Evolutionary conservation across 2,329 filamentous ascomycete species (phyloP), one percentile per base, ranked within the genome.

Genomic region (Scedosporium apiospermum): DNA sequence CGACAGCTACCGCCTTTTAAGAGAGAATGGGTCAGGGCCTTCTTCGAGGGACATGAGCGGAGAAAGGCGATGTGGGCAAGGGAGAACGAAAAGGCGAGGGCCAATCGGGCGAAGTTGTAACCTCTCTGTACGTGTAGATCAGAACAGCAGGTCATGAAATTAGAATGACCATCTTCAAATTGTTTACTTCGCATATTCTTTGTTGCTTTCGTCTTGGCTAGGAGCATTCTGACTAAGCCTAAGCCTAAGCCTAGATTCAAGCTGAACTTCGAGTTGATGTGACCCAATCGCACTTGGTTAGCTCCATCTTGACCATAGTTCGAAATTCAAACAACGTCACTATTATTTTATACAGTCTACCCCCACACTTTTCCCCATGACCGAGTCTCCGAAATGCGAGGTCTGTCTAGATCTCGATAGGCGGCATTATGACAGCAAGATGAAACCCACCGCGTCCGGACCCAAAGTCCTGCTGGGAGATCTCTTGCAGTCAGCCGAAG

Each of bases 1-100:
- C 9, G 49, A 6, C 30, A 58, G 41, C 18, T 62, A 34, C 60
- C 60, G 12, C n/a, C 10, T 14, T 62, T 62, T 14, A 42, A 34
- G 34, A 57, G 60, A n/a, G 60, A 62, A 41, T 62, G 60, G 60
- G 44, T 42, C 18, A 21, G 60, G 34, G 60, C 60, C 2, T 62
- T 62, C 41, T 42, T 44, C 4, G 51, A 62, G 51, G 60, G 60
- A 12, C 60, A 62, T 34, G 53, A 62, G 30, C n/a, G 21, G 26
- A 42, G 60, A 41, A 62, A 46, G 9, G 44, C n/a, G 44, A 61
- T 61, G 59, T 61, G 59, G 59, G 9, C 16, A 23, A 14, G 42
- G 42, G 26, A 3, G 3, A 61, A 61, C 23, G 59, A 61, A 16
- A 51, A 38, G 44, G 59, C 59, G 5, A 51, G 59, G 42, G 21